phyloP scores from a whole-genome alignment of 495 filamentous ascomycete species.

The Endocarpon pusillum region DNA sequence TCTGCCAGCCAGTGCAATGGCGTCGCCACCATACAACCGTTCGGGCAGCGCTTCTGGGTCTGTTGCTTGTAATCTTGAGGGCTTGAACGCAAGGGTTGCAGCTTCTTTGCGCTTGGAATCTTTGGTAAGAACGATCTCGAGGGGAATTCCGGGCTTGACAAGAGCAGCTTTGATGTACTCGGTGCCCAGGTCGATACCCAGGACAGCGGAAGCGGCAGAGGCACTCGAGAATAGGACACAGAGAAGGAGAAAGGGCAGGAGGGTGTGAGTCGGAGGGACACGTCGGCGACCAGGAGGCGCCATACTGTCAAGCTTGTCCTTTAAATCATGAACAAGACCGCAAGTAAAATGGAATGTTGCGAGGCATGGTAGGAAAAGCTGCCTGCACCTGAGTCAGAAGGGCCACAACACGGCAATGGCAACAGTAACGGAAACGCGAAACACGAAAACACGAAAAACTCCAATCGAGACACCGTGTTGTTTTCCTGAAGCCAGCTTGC shows the following conservation, averaged over 20 bases:
- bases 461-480: too few species aligned
- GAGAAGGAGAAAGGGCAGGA: slow-evolving; percentile 22
- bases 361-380: too few species aligned
- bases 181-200: slow-evolving; percentile 89
- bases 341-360: too few species aligned
- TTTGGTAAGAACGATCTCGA: slow-evolving; percentile 97
- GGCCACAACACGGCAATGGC: too few species aligned
- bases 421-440: too few species aligned
- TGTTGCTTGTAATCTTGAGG: slow-evolving; percentile 38
- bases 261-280: too few species aligned
- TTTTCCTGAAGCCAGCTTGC: too few species aligned
- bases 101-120: slow-evolving; percentile 93
- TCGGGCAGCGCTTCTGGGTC: slow-evolving; percentile 67
- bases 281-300: too few species aligned
- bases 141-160: slow-evolving; percentile 93
- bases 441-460: too few species aligned
- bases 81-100: slow-evolving; percentile 88
- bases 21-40: slow-evolving; percentile 80
- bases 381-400: too few species aligned
- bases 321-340: too few species aligned
- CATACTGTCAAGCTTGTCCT: too few species aligned
- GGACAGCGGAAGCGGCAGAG: slow-evolving; percentile 53
- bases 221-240: slow-evolving; percentile 36
- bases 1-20: slow-evolving; percentile 66
- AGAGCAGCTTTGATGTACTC: slow-evolving; percentile 94